Base-by-base conservation (phyloP, 176 grass and related monocot species). In the maize (Zea mays) region DNA sequence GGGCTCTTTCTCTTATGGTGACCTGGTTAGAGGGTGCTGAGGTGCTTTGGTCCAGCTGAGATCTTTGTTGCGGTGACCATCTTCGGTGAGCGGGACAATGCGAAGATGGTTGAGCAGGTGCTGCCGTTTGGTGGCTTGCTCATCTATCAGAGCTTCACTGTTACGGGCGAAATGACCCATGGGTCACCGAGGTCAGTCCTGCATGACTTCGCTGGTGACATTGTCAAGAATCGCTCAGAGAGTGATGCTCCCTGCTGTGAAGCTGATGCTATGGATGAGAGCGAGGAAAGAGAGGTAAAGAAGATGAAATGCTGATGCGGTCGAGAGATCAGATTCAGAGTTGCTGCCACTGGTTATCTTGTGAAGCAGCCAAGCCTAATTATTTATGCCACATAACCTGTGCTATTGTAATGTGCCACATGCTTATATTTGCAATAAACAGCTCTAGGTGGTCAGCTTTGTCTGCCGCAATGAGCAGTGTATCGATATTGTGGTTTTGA, bases 31-130 rank as follows among this genome's bases (percentile, higher is more conserved):
- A 88, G 75, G 81, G 81, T 88, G 71, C 75, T 84, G 58, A 46
- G 42, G 10, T 88, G 86, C 81, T 84, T 88, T 14, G 38, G 55
- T 6, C 86, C 86, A 0, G 80, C 81, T 4, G 76, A 80, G 57
- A 84, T 88, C 55, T 80, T 81, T 48, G 55, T 83, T 69, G 86
- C 81, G 1, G 71, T 88, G 71, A 84, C 86, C 17, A 88, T 84
- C 55, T 75, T 56, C 3, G 86, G 81, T 57, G 81, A 57, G 2
- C 16, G 8, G 34, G 45, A 38, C 62, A 47, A 69, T 34, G 76
- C 81, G 1, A 57, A 66, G 38, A 70, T 75, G 43, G 81, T 80
- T 59, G 75, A 84, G 38, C 86, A 84, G 81, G 81, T 84, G 38
- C 63, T 88, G n/a, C 75, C 62, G 16, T 50, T 44, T 21, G 76